Evolutionary conservation across 75 land plant genomes (phyloP), one percentile per base, ranked within the genome.

Genomic region (Ceratopteris richardii): DNA sequence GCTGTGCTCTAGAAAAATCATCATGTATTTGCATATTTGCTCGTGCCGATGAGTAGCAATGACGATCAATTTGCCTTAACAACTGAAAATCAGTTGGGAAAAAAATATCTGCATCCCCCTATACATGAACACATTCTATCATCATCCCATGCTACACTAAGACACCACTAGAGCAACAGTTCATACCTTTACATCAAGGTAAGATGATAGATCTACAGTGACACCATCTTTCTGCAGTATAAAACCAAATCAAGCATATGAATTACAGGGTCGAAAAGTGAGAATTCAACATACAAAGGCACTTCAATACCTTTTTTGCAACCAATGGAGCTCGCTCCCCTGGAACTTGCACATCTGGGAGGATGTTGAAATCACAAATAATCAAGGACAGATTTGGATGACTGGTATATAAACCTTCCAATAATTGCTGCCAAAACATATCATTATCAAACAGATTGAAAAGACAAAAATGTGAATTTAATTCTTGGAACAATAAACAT

Each of bases 41-140:
- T 33, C 9, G 37, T 3, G 37, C 37, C 9, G 37, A 33, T 33
- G 9, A 33, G 14, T n/a, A 46, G 53, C 85, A 85, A 33, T 78
- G 64, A 40, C 82, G 84, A 62, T 92, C 97, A 28, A 92, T 76
- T 2, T 57, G 66, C 59, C 85, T 78, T 43, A 92, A 66, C 29
- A 85, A 66, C 61, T 61, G 69, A 57, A 92, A 92, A 60, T 92
- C 96, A 33, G 97, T 92, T 5, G 97, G 97, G 69, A 92, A 92
- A 65, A 92, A 92, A 13, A 92, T 92, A 72, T 92, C 97, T 44
- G 87, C 86, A 78, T 88, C 80, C 51, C 97, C 97, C 97, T 92
- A 84, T 16, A 29, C 23, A 59, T 58, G 25, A 44, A 18, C 27
- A 41, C 19, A 58, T 25, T 56, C 55, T 33, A 29, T 17, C 28